Percentiles rank a stretch among this genome's conserved stretches.
These are phyloP conservation scores for Cryptococcus wingfieldii DNA, from an alignment of 1,284 basidiomycete species.

Conservation along the genomic window DNA sequence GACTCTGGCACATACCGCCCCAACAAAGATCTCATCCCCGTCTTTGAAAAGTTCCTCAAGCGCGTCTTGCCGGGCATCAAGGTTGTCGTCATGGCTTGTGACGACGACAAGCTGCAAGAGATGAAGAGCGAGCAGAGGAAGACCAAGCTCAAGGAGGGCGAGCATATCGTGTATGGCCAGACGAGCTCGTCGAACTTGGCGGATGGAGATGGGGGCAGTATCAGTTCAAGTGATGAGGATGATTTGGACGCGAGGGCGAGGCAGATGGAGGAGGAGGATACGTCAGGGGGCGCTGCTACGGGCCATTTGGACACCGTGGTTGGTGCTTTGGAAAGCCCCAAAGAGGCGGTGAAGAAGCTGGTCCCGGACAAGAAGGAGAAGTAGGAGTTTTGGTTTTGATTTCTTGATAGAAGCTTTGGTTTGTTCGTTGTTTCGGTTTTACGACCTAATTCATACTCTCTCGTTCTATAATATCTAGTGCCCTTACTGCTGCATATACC, in stretches of 20 bases:
- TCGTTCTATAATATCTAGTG: no score
- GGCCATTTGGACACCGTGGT: constrained; percentile 15
- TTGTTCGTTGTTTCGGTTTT: not conserved
- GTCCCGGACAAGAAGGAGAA: constrained; percentile 7
- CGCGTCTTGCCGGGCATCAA: constrained; percentile 65
- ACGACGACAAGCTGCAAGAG: constrained; percentile 54
- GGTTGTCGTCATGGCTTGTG: constrained; percentile 57
- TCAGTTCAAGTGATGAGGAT: constrained; percentile 31
- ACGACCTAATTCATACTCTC: no score
- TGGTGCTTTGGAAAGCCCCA: constrained; percentile 16
- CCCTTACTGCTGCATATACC: no score
- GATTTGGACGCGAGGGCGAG: constrained; percentile 27
- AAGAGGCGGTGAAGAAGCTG: constrained; percentile 11
- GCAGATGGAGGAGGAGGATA: constrained; percentile 2
- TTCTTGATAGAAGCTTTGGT: constrained; percentile 1
- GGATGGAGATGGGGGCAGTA: constrained; percentile 19
- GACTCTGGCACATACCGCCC: constrained; percentile 56
- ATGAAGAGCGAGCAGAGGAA: constrained; percentile 40
- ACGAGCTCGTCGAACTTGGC: constrained; percentile 15
- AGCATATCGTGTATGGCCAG: constrained; percentile 32
- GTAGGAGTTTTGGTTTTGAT: not conserved
- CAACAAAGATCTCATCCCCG: constrained; percentile 48
- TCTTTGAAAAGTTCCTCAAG: constrained; percentile 51
- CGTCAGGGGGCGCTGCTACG: not conserved
- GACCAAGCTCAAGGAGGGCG: constrained; percentile 31